Conservation (phyloP, 129 eudicot genomes). For the Ambrosia trifida region DNA sequence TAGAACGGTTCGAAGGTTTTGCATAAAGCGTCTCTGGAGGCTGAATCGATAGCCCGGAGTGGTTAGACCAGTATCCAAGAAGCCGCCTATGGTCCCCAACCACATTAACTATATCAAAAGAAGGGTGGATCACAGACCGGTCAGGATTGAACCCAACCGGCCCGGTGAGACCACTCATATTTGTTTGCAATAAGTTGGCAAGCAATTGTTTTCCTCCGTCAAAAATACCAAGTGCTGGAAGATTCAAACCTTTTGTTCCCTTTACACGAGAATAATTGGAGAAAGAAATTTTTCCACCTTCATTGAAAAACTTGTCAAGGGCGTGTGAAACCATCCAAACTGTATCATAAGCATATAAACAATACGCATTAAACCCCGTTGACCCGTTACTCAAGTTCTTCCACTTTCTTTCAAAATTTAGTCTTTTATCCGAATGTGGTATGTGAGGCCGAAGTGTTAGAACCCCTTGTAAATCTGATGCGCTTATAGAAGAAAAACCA, state of each 20-base stretch:
- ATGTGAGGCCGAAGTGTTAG: conserved; percentile 71
- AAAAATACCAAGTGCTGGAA: conserved; percentile 68
- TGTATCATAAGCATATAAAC: conserved; percentile 86
- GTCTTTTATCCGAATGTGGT: conserved; percentile 50
- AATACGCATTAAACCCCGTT: conserved; percentile 61
- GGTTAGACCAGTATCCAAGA: conserved; percentile 90
- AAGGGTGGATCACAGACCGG: conserved; percentile 49
- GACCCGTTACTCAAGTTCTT: conserved; percentile 50
- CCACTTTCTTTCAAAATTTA: conserved; percentile 56
- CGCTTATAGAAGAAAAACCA: conserved; percentile 19
- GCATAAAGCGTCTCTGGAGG: conserved; percentile 63
- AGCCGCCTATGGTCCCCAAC: conserved; percentile 42
- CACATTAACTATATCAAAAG: conserved; percentile 70
- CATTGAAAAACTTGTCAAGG: conserved; percentile 41
- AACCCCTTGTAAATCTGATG: conserved; percentile 52
- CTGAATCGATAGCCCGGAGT: conserved; percentile 63
- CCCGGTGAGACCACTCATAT: conserved; percentile 76
- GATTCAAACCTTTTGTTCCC: conserved; percentile 46
- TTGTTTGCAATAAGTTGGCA: conserved; percentile 42
- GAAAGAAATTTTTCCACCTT: conserved; percentile 71
- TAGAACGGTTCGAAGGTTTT: conserved; percentile 60
- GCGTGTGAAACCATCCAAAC: conserved; percentile 78
- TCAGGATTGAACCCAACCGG: conserved; percentile 49
- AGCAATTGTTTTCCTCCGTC: conserved; percentile 61
- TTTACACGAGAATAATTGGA: conserved; percentile 49